Evolutionary conservation across 768 basidiomycete genomes (phyloP), one percentile per base, ranked within the genome.

Genomic region (Lentinula detonsa): DNA sequence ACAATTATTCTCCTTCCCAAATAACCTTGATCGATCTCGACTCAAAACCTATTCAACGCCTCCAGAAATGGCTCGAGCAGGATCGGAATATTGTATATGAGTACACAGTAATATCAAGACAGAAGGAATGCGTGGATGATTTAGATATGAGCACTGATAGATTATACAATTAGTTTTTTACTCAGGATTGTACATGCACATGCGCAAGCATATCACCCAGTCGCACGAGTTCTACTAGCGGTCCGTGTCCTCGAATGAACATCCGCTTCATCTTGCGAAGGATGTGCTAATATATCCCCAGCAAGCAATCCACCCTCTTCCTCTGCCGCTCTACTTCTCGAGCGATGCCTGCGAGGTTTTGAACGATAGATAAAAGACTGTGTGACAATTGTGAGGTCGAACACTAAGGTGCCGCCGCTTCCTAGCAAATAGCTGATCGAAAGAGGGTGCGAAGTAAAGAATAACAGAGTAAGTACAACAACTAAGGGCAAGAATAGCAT

Each of bases 391-490:
- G 90, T 90, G 35, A 98, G 75, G 71, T 99, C 97, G 71, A 98
- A 98, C 65, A 93, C 73, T 16, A 98, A 83, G 0, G 96, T 98
- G 2, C 97, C 97, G 43, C 84, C 95, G 61, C 92, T 94, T 37
- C 96, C 96, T 1, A 98, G 76, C 0, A 98, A 79, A 69, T 95
- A 98, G 54, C 91, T 92, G 62, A n/a, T 39, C 13, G 34, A 37
- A 43, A 15, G 16, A n/a, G 43, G 13, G 43, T 34, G 54, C 40
- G 40, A 16, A 56, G 16, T 21, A 15, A 48, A 40, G 28, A 59
- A 10, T 57, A 42, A n/a, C 50, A 33, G 28, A 8, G 13, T 39
- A 53, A 49, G 37, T 51, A n/a, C 0, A 50, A 42, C 16, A 57
- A n/a, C 23, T 45, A n/a, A 9, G 3, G 42, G 45, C 7, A 35